Conservation (phyloP, 2,329 filamentous ascomycete genomes). For the Fusarium cicatricum region DNA sequence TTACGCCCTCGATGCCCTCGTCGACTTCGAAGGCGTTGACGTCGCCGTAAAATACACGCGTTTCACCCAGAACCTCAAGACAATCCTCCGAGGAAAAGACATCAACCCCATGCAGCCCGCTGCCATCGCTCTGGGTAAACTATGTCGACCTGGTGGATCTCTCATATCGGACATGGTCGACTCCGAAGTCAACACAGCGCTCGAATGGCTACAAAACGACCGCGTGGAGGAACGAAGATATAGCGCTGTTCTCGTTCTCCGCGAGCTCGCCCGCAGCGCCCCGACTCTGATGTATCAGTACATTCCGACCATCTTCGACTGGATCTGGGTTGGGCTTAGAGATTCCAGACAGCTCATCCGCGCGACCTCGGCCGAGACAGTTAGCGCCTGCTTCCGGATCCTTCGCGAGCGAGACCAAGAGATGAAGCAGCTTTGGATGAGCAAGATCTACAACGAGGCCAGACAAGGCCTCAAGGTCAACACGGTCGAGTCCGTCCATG, state of each 20-base stretch:
- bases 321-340: slow-evolving; percentile 93
- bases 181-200: slow-evolving; percentile 92
- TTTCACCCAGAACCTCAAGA: slow-evolving; percentile 90
- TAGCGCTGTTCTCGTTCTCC: slow-evolving; percentile 88
- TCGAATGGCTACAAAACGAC: slow-evolving; percentile 97
- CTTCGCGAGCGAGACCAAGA: slow-evolving; percentile 91
- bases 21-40: slow-evolving; percentile 97
- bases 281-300: slow-evolving; percentile 96
- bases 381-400: slow-evolving; percentile 95
- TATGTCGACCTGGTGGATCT: slow-evolving; percentile 91
- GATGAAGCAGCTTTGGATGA: slow-evolving; percentile 88
- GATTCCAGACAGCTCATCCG: slow-evolving; percentile 92
- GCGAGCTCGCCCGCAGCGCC: slow-evolving; percentile 90
- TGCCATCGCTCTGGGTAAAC: slow-evolving; percentile 85
- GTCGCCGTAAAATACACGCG: slow-evolving; percentile 91
- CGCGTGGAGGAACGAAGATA: slow-evolving; percentile 92
- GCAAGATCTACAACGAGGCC: slow-evolving; percentile 88
- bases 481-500: slow-evolving; percentile 89
- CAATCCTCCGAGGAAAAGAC: slow-evolving; percentile 89
- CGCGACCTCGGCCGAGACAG: slow-evolving; percentile 89
- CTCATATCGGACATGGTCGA: slow-evolving; percentile 96
- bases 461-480: slow-evolving; percentile 79
- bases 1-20: slow-evolving; percentile 88
- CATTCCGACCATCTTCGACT: slow-evolving; percentile 92
- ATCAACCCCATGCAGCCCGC: slow-evolving; percentile 90